A percentile compares a stretch with the other conserved stretches of the same genome.
These are phyloP conservation scores for Apiospora kogelbergensis DNA, from an alignment of 2,329 filamentous ascomycete genomes.

Conservation along the genomic window DNA sequence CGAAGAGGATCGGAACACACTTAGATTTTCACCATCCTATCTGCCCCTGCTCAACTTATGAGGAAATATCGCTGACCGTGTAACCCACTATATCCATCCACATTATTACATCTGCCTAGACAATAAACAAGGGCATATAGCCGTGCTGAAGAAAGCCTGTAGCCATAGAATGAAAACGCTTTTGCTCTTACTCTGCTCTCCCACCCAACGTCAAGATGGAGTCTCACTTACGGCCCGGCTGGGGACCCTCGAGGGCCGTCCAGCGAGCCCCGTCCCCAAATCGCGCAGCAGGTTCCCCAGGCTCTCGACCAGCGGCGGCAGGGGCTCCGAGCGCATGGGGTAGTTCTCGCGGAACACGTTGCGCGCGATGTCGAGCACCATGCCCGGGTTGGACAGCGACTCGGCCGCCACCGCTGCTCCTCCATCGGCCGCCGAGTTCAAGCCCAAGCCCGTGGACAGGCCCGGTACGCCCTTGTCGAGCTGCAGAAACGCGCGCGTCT, in stretches of 20 bases:
- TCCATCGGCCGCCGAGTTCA: background rate
- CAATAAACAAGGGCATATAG: background rate
- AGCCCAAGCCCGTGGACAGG: conserved; percentile 8
- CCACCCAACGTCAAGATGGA: background rate
- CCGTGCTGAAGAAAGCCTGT: background rate
- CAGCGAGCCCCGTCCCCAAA: conserved; percentile 21
- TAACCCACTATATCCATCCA: too few species aligned
- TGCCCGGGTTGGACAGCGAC: conserved; percentile 23
- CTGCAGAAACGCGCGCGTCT: conserved; percentile 25
- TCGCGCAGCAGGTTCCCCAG: conserved; percentile 25
- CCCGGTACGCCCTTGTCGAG: conserved; percentile 23
- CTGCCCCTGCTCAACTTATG: too few species aligned
- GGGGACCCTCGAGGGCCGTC: conserved; percentile 13
- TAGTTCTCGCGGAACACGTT: conserved; percentile 26
- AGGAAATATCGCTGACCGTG: too few species aligned
- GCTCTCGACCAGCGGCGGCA: conserved; percentile 32
- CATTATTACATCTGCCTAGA: background rate
- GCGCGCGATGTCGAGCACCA: conserved; percentile 22
- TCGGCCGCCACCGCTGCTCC: conserved; percentile 14
- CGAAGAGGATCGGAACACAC: too few species aligned
- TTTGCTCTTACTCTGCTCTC: background rate
- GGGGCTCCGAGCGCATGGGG: conserved; percentile 25
- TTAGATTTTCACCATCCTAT: too few species aligned
- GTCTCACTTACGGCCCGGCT: conserved; percentile 22
- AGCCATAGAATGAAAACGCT: too few species aligned